Conservation (phyloP, 1,284 basidiomycete species). For the Malassezia slooffiae region DNA sequence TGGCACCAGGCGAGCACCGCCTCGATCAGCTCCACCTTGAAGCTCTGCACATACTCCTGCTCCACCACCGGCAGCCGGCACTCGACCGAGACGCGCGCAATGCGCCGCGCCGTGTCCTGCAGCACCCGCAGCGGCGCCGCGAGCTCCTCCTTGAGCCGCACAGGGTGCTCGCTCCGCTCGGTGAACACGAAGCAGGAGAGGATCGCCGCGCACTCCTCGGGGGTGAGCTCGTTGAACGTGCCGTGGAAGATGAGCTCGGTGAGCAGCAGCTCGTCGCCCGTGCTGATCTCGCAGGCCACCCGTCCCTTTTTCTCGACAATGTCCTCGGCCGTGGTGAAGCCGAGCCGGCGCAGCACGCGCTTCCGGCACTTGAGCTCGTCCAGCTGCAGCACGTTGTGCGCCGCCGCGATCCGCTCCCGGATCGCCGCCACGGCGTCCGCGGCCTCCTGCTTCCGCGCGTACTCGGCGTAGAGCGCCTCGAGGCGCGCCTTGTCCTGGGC, state of each 20-base stretch:
- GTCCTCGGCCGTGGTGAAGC: conserved; percentile 76
- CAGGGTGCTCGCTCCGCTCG: conserved; percentile 84
- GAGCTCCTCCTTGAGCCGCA: conserved; percentile 80
- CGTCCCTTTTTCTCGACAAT: conserved; percentile 97
- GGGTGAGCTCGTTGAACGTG: conserved; percentile 75
- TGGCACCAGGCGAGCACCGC: conserved; percentile 94
- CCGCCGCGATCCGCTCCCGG: conserved; percentile 73
- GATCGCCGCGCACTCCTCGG: conserved; percentile 84
- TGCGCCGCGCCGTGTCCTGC: conserved; percentile 87
- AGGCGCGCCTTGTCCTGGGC: conserved; percentile 57
- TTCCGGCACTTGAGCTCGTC: conserved; percentile 95
- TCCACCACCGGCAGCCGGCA: conserved; percentile 78
- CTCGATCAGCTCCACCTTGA: conserved; percentile 98
- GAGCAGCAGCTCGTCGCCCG: conserved; percentile 87
- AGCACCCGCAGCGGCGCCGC: conserved; percentile 80
- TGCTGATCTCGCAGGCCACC: conserved; percentile 95
- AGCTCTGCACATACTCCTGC: conserved; percentile 85
- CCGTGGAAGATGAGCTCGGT: conserved; percentile 98
- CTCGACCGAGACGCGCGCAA: conserved; percentile 90
- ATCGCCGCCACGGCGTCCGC: conserved; percentile 62
- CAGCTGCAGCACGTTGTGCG: conserved; percentile 84
- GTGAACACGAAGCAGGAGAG: conserved; percentile 93
- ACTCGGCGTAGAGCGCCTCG: conserved; percentile 66
- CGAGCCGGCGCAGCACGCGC: conserved; percentile 78
- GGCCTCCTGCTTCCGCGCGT: conserved; percentile 64